Base-by-base conservation (phyloP, 2,329 filamentous ascomycete species). In the Epichloe sylvatica region DNA sequence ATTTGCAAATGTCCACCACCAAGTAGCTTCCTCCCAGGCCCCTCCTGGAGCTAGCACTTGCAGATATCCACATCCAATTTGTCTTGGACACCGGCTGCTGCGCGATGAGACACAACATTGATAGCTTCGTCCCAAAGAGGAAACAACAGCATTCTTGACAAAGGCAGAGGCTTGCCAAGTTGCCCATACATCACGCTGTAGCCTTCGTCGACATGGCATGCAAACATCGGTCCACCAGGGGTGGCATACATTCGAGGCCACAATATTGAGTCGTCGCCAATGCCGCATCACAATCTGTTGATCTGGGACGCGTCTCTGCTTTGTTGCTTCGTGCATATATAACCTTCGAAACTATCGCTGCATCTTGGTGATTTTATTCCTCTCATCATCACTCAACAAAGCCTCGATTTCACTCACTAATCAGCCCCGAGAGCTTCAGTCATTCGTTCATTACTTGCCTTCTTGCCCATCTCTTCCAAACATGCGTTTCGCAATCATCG, bases 341-440 rank as follows among this genome's bases (percentile, higher is more conserved):
- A 63, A 56, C 57, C 55, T 53, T 49, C 51, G 50, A 23, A 47
- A 46, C 42, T 36, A 52, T 60, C 61, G 56, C 49, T 21, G 44
- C 52, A 51, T 12, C 21, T 4, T 42, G 34, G 9, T 35, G 53
- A 23, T 21, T 53, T 52, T 49, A 37, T 53, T 44, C 19, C 49
- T 47, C 49, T 54, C 52, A 52, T 47, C 51, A 56, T 53, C 57
- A 51, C 44, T 48, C 51, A 53, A 53, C 39, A 54, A 53, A 56
- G 47, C 60, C 62, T 65, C 60, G 62, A 64, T 59, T 58, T 55
- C 60, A 53, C 44, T 63, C 63, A 52, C 55, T 59, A 46, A 54
- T 13, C 7, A 23, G 51, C 49, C 53, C 58, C 56, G 60, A 63
- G 63, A 58, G 56, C 57, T 56, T 48, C 41, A 15, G 38, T 50